Percentiles rank a stretch among this genome's conserved stretches.
Conservation (phyloP, 768 basidiomycete species). For the Leccinellum albellum region DNA sequence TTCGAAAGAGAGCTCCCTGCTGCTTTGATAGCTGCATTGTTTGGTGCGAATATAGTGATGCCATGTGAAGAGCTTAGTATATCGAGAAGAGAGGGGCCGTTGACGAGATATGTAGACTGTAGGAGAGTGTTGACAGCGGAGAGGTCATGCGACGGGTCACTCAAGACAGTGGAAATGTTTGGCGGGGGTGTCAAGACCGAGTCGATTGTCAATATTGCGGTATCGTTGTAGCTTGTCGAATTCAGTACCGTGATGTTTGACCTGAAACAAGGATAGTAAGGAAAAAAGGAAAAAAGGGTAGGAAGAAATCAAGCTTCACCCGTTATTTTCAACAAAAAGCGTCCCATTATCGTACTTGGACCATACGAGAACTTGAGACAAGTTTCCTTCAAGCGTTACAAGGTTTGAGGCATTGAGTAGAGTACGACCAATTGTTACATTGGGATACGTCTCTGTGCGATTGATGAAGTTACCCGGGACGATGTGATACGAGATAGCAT, state of each 20-base stretch:
- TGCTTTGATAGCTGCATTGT: slow-evolving; percentile 44
- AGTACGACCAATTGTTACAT: slow-evolving; percentile 61
- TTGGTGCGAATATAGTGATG: slow-evolving; percentile 67
- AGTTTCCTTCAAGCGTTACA: slow-evolving; percentile 55
- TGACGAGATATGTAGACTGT: slow-evolving; percentile 17
- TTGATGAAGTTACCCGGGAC: slow-evolving; percentile 49
- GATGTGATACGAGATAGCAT: slow-evolving; percentile 56
- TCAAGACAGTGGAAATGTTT: slow-evolving; percentile 40
- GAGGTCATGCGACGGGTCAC: slow-evolving; percentile 36
- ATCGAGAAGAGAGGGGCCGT: slow-evolving; percentile 25
- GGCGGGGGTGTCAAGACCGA: slow-evolving; percentile 53
- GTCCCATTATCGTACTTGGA: slow-evolving; percentile 35
- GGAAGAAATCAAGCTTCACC: slow-evolving; percentile 28
- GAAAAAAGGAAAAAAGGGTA: not conserved
- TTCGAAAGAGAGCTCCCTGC: slow-evolving; percentile 33
- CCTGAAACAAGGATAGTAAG: slow-evolving; percentile 11
- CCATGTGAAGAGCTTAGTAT: slow-evolving; percentile 41
- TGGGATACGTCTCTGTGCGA: slow-evolving; percentile 44
- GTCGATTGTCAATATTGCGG: slow-evolving; percentile 47
- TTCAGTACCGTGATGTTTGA: slow-evolving; percentile 37
- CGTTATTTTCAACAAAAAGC: slow-evolving; percentile 47
- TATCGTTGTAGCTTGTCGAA: slow-evolving; percentile 36
- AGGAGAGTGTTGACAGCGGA: slow-evolving; percentile 27
- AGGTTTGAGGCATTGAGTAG: slow-evolving; percentile 47
- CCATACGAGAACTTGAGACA: slow-evolving; percentile 55